Conservation (phyloP, 768 basidiomycete genomes). For the Vishniacozyma victoriae region DNA sequence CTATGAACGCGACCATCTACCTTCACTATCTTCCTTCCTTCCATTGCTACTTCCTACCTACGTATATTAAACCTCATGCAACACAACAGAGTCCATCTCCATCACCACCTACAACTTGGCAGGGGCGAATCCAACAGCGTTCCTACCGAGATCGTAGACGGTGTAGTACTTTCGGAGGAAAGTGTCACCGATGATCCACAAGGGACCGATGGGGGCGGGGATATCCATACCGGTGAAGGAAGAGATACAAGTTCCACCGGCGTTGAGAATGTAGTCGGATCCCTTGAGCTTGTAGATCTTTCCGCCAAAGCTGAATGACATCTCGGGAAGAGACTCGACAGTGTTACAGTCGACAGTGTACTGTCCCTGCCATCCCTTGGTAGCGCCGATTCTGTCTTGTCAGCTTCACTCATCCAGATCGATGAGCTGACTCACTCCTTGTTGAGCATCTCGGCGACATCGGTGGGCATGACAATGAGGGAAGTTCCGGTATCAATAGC, state of each 20-base stretch:
- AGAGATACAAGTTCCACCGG: constrained; percentile 88
- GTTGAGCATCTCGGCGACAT: constrained; percentile 97
- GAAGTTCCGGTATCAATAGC: constrained; percentile 67
- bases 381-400: constrained; percentile 68
- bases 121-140: constrained; percentile 39
- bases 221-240: constrained; percentile 89
- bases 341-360: constrained; percentile 83
- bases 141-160: constrained; percentile 48
- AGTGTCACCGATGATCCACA: constrained; percentile 76
- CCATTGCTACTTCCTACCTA: not conserved
- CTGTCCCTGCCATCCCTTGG: constrained; percentile 92
- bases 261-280: constrained; percentile 78
- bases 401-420: not conserved
- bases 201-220: constrained; percentile 54
- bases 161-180: constrained; percentile 71
- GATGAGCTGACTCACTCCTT: constrained; percentile 43
- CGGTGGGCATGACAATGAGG: constrained; percentile 84
- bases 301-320: constrained; percentile 77
- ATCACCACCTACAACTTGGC: constrained; percentile 18
- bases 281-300: constrained; percentile 72
- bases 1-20: too few relatives aligned
- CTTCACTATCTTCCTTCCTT: too few relatives aligned
- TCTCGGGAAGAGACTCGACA: constrained; percentile 73
- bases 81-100: not conserved
- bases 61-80: too few relatives aligned